phyloP scores from a whole-genome alignment of 345 rosid species.

The Cochlearia excelsa region DNA sequence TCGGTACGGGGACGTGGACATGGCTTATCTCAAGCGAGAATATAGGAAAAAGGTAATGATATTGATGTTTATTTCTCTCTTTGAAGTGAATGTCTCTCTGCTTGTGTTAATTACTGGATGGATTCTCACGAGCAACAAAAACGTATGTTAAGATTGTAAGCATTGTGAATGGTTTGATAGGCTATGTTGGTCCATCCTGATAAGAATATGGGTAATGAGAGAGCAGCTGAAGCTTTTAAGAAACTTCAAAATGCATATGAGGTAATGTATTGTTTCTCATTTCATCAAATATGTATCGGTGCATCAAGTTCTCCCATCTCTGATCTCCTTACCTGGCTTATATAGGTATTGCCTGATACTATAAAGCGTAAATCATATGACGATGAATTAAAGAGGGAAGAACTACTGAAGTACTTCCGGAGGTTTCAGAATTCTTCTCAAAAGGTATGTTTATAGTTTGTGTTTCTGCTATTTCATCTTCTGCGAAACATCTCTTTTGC shows the following conservation, averaged over 20 bases:
- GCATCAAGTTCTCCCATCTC: conserved; percentile 11
- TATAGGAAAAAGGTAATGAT: conserved; percentile 82
- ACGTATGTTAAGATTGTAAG: conserved; percentile 12
- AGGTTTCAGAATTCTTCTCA: conserved; percentile 74
- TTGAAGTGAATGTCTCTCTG: conserved; percentile 8
- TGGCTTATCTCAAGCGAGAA: conserved; percentile 70
- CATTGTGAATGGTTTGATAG: conserved; percentile 42
- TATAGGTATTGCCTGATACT: conserved; percentile 84
- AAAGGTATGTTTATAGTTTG: conserved; percentile 49
- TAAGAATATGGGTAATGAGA: conserved; percentile 96
- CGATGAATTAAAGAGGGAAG: conserved; percentile 88
- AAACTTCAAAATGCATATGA: conserved; percentile 98
- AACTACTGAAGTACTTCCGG: conserved; percentile 71
- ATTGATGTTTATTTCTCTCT: conserved; percentile 26
- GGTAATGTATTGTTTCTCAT: conserved; percentile 38
- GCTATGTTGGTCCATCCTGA: conserved; percentile 99
- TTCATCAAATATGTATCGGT: conserved; percentile 23
- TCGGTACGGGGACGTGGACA: conserved; percentile 65
- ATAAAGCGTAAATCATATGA: conserved; percentile 80
- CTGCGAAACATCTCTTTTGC: conserved; percentile 11
- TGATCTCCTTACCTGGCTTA: conserved; percentile 22
- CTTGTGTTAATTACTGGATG: conserved; percentile 11
- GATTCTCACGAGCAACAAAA: conserved; percentile 2
- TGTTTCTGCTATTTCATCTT: conserved; percentile 10
- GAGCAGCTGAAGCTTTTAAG: conserved; percentile 98